Evolutionary conservation across 176 grass and related monocot genomes (phyloP), one percentile per base, ranked within the genome.

Genomic region (Leersia perrieri): DNA sequence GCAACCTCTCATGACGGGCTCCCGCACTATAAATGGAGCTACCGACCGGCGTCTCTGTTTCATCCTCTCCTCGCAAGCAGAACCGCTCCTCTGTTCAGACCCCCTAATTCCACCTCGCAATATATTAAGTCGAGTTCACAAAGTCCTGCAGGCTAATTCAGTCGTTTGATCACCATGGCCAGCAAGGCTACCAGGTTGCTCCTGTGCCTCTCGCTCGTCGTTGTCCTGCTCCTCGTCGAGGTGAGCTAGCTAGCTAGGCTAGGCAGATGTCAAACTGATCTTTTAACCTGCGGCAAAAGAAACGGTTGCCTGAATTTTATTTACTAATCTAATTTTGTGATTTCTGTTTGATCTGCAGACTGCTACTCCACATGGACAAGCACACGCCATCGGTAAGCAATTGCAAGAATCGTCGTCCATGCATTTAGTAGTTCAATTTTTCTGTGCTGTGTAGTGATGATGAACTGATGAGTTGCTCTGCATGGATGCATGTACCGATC

Each of bases 191-290:
- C 20, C 3, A 40, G 36, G 60, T 7, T 65, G 73, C 18, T 79
- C 13, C 9, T 79, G 20, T 23, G 68, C 42, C 57, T 83, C 40
- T 82, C 86, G 2, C 73, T 91, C 27, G 63, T 91, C 70, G 27
- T 84, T 78, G 9, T 91, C 64, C 11, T 89, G n/a, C 78, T 94
- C 76, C 45, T 91, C 71, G 53, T 87, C 11, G 62, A 91, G 89
- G 92, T 94, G 80, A 80, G 51, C 29, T 6, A 60, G 3, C 10
- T 31, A 35, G n/a, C n/a, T n/a, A n/a, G n/a, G 35, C 35, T 7
- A 38, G 35, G 7, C 7, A 38, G 7, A 38, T 53, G 8, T 22
- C 47, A 22, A 53, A 22, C 47, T 22, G 47, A 22, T 53, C 18
- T 22, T 53, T 49, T 53, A 6, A 6, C 10, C 3, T 16, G 62